Conservation (phyloP, 768 basidiomycete species). For the Phanerochaete carnosa region DNA sequence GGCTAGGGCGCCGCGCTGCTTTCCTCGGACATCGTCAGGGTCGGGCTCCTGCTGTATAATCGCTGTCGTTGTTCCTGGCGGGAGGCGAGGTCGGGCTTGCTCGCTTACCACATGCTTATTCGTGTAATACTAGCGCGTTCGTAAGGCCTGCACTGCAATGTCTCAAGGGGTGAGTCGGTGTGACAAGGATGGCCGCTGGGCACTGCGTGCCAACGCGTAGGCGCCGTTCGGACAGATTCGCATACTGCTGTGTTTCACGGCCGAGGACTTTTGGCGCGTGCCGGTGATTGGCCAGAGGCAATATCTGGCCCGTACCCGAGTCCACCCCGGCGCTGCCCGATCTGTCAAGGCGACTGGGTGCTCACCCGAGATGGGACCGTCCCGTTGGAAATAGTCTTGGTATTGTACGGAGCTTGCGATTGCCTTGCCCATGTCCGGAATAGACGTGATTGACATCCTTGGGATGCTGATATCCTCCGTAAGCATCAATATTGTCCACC, state of each 20-base stretch:
- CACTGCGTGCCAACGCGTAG: neutral
- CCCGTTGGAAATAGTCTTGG: neutral
- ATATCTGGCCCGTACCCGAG: neutral
- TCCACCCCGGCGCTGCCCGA: neutral
- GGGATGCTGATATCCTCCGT: neutral
- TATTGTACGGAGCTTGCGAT: neutral
- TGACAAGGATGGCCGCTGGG: neutral
- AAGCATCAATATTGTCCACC: neutral
- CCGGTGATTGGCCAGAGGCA: neutral
- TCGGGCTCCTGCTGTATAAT: neutral
- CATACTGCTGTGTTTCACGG: neutral
- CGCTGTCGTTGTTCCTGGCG: neutral
- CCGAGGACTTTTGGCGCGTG: neutral
- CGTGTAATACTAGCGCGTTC: neutral
- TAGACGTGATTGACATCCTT: neutral
- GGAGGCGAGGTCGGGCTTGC: neutral
- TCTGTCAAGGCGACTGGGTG: neutral
- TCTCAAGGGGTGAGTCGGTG: neutral
- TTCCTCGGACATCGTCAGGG: neutral
- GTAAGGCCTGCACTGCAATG: too few relatives aligned
- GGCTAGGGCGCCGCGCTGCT: conserved; percentile 22
- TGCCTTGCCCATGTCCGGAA: neutral
- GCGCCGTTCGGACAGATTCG: neutral
- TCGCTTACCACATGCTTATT: neutral
- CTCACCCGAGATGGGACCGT: neutral